Evolutionary conservation across 2,329 filamentous ascomycete genomes (phyloP), one percentile per base, ranked within the genome.

Genomic region (Chaetomium sp.): DNA sequence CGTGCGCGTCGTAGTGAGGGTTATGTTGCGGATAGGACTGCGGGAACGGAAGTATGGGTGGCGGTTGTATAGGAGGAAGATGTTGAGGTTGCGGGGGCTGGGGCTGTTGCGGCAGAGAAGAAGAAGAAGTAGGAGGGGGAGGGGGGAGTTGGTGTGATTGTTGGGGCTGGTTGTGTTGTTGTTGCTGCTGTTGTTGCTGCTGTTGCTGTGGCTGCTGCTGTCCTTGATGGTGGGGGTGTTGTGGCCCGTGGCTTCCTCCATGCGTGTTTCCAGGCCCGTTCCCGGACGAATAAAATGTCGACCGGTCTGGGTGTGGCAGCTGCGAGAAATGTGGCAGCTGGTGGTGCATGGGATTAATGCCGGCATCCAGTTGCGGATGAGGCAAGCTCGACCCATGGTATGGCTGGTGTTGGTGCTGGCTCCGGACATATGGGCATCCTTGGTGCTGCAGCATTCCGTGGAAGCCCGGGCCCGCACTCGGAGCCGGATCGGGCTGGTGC

Each of bases 401-500:
- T 27, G 61, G 55, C 27, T 54, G 54, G 34, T 57, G 60, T 14
- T 61, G 55, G 19, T 54, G 54, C 35, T 55, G 53, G 7, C 33
- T 41, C 6, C 54, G 53, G 53, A 60, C 47, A 46, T 57, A 62
- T 33, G 62, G 62, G 44, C 61, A 62, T 4, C 60, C 59, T 10
- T 57, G 49, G 27, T 57, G 57, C 34, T 55, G 57, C n/a, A 46
- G 52, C 14, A 56, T 46, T 32, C 54, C 49, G 47, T 50, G 55
- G 53, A 56, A 61, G 56, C 35, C 49, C 51, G 54, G 19, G 38
- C 46, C 52, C 48, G 52, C 46, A 10, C 50, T 46, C 7, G 50
- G 34, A 35, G 42, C n/a, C 32, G 48, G 38, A 32, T 60, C 60
- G 34, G 65, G 49, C 47, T 59, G 56, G 45, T 68, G 68, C 65